phyloP scores from a whole-genome alignment of 768 basidiomycete species.

The Multifurca ochricompacta region DNA sequence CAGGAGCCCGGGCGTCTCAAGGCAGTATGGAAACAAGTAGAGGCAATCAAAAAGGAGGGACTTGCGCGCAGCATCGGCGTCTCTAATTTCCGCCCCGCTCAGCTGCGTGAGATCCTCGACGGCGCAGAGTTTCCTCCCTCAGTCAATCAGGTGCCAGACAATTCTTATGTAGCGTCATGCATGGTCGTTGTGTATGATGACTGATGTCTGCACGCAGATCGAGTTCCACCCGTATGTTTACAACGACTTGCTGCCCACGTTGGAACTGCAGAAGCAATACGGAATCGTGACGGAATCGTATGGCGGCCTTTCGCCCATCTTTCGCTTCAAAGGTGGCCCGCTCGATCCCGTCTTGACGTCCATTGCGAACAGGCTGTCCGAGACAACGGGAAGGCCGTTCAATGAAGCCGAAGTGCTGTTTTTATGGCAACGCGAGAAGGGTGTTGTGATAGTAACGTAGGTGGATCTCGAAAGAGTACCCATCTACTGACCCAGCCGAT shows the following conservation, averaged over 20 bases:
- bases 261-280: conserved; percentile 31
- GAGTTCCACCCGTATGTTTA: conserved; percentile 50
- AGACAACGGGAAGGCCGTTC: conserved; percentile 22
- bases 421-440: conserved; percentile 29
- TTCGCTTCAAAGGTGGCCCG: conserved; percentile 32
- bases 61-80: conserved; percentile 39
- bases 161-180: neutral
- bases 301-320: conserved; percentile 34
- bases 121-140: conserved; percentile 40
- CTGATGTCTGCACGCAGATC: conserved; percentile 28
- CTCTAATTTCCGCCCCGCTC: conserved; percentile 41
- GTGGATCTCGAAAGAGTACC: conserved; percentile 10
- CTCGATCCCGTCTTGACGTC: conserved; percentile 32
- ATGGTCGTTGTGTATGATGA: too few relatives aligned
- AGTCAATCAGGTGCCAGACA: conserved; percentile 49
- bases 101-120: conserved; percentile 38
- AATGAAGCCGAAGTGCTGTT: conserved; percentile 28
- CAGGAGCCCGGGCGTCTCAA: conserved; percentile 25
- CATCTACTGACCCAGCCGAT: neutral
- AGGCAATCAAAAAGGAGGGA: conserved; percentile 36
- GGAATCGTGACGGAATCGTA: conserved; percentile 36
- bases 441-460: conserved; percentile 29
- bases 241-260: conserved; percentile 32
- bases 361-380: conserved; percentile 25
- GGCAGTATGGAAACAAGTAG: conserved; percentile 38